Percentiles rank a stretch among this genome's conserved stretches.
These are phyloP conservation scores for Heterobasidion occidentale DNA, from an alignment of 1,284 basidiomycete genomes.

Conservation along the genomic window DNA sequence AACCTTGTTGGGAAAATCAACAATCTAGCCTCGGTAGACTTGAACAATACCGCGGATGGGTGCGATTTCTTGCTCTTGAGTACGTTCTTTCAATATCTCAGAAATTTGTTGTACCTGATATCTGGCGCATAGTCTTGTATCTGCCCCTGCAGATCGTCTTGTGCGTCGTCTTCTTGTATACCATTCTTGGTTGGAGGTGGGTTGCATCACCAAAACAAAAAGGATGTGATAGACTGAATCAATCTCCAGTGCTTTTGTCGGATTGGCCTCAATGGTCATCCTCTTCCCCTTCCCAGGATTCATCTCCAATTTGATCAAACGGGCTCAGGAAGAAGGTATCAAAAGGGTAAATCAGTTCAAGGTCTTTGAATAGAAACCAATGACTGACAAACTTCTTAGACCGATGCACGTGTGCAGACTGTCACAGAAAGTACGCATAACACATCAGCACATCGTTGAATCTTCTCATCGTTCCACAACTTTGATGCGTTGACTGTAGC, in stretches of 20 bases:
- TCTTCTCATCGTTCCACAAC: too few relatives aligned
- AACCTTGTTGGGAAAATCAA: conserved; percentile 45
- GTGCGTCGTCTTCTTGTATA: conserved; percentile 35
- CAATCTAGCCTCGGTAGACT: conserved; percentile 30
- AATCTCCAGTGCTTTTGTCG: conserved; percentile 32
- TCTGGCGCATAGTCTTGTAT: conserved; percentile 18
- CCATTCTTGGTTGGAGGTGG: conserved; percentile 41
- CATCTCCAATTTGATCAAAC: conserved; percentile 22
- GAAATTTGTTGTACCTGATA: not conserved
- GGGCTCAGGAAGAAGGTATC: conserved; percentile 21
- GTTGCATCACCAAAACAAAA: not conserved
- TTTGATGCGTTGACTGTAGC: conserved; percentile 12
- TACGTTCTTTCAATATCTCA: conserved; percentile 1
- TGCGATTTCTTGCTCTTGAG: conserved; percentile 21
- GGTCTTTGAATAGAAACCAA: conserved; percentile 8
- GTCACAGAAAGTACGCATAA: conserved; percentile 37
- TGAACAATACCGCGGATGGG: conserved; percentile 25
- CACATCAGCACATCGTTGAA: not conserved
- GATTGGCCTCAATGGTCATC: conserved; percentile 42
- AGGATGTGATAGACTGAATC: not conserved
- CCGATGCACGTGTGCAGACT: conserved; percentile 40
- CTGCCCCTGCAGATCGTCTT: conserved; percentile 28
- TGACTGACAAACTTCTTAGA: conserved; percentile 18
- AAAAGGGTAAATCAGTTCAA: conserved; percentile 15
- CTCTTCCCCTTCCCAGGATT: conserved; percentile 41